These are phyloP conservation scores for Fusarium mundagurra DNA, from an alignment of 2,329 filamentous ascomycete species.

Conservation along the genomic window DNA sequence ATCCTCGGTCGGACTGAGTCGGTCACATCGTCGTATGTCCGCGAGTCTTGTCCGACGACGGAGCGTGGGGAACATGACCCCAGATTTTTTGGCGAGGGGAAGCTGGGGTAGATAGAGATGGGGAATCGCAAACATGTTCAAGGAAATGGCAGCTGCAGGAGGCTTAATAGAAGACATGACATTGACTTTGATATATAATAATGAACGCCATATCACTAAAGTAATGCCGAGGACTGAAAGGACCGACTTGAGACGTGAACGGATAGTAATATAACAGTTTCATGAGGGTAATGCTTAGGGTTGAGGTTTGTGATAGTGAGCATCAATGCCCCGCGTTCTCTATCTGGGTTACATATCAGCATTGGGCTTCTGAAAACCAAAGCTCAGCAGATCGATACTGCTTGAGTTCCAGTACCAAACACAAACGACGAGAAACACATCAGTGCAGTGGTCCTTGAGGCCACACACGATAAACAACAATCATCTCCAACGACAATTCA, in stretches of 20 bases:
- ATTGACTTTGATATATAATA: no score
- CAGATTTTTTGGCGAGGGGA: conserved; percentile 32
- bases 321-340: background rate
- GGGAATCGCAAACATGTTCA: background rate
- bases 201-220: background rate
- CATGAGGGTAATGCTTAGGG: background rate
- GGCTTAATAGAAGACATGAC: background rate
- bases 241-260: background rate
- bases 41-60: conserved; percentile 14
- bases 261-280: background rate
- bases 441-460: background rate
- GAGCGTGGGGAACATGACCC: conserved; percentile 32
- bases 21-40: conserved; percentile 36
- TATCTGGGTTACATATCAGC: background rate
- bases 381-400: background rate
- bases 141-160: background rate
- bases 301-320: background rate
- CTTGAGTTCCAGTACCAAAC: background rate
- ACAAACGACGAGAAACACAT: background rate
- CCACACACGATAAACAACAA: background rate
- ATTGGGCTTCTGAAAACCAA: background rate
- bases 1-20: conserved; percentile 35
- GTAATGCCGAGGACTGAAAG: background rate
- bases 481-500: background rate
- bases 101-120: conserved; percentile 42